A percentile compares a stretch with the other conserved stretches of the same genome.
phyloP scores from a whole-genome alignment of 441 rosid genomes.

The Populus hybrid region DNA sequence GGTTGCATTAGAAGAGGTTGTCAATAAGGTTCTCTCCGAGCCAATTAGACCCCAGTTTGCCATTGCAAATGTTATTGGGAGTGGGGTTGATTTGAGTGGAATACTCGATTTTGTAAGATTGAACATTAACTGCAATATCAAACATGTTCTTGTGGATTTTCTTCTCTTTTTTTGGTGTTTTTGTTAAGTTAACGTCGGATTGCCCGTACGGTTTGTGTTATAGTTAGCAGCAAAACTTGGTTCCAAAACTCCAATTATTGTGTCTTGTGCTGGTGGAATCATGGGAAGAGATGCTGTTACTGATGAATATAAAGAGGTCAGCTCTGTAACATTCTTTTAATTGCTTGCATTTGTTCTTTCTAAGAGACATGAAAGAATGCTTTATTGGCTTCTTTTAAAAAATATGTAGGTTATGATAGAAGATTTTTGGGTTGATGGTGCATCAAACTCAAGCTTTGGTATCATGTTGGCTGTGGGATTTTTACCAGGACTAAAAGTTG shows the following conservation, averaged over 20 bases:
- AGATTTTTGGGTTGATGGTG: conserved; percentile 6
- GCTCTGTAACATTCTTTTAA: background rate
- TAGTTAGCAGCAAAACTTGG: conserved; percentile 55
- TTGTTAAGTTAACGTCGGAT: background rate
- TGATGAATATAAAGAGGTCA: conserved; percentile 60
- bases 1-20: conserved; percentile 54
- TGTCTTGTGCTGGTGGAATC: conserved; percentile 48
- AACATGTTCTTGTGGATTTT: background rate
- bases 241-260: conserved; percentile 51
- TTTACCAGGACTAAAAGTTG: conserved; percentile 80
- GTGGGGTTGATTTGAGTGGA: conserved; percentile 20
- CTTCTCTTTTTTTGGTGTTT: background rate
- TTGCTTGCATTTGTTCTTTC: background rate
- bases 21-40: conserved; percentile 59
- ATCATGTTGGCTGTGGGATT: conserved; percentile 69
- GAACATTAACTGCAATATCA: background rate
- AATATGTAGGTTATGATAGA: conserved; percentile 38
- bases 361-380: background rate
- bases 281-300: conserved; percentile 62
- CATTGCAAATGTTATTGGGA: conserved; percentile 49
- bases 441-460: conserved; percentile 21
- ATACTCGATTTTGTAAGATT: conserved; percentile 38
- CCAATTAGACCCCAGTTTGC: conserved; percentile 85
- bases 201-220: conserved; percentile 6
- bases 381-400: background rate